Evolutionary conservation across 352 stramenopile species (phyloP).

Genomic region (Globisporangium emineosum): DNA sequence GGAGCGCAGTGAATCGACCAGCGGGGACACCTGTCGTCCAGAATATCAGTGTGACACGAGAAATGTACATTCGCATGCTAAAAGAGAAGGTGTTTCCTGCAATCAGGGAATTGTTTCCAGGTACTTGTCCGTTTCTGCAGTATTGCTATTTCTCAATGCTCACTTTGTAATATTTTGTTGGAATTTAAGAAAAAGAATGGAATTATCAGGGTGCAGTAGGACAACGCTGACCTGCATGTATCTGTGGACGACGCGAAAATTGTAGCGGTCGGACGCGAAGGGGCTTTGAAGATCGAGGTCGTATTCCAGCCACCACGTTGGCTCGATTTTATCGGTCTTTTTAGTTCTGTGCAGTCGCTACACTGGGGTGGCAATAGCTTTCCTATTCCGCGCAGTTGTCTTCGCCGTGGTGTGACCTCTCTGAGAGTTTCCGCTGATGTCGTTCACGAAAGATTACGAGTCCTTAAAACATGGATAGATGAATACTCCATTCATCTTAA

Average conservation of each 20-base stretch:
- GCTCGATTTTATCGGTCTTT: slow-evolving; percentile 6
- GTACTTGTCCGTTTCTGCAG: background rate
- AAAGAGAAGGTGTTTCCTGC: slow-evolving; percentile 1
- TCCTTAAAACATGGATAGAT: too few relatives aligned
- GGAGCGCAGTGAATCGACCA: background rate
- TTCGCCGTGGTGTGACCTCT: too few relatives aligned
- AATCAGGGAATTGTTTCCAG: background rate
- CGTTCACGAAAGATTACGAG: too few relatives aligned
- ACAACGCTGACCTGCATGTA: slow-evolving; percentile 2
- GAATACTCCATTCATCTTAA: too few relatives aligned
- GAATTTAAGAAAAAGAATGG: background rate
- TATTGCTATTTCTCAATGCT: too few relatives aligned
- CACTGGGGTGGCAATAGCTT: too few relatives aligned
- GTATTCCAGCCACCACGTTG: background rate
- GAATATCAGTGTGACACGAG: background rate
- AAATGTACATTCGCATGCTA: background rate
- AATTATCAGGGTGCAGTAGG: slow-evolving; percentile 8
- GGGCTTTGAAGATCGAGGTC: background rate
- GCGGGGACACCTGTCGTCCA: background rate
- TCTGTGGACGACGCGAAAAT: background rate
- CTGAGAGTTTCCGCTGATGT: too few relatives aligned
- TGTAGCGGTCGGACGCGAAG: background rate
- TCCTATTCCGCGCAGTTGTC: too few relatives aligned
- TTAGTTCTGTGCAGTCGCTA: slow-evolving; percentile 2
- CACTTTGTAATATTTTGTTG: background rate